Conservation (phyloP, 805 yeast genomes). For the Diddensiella santjacobensis region DNA sequence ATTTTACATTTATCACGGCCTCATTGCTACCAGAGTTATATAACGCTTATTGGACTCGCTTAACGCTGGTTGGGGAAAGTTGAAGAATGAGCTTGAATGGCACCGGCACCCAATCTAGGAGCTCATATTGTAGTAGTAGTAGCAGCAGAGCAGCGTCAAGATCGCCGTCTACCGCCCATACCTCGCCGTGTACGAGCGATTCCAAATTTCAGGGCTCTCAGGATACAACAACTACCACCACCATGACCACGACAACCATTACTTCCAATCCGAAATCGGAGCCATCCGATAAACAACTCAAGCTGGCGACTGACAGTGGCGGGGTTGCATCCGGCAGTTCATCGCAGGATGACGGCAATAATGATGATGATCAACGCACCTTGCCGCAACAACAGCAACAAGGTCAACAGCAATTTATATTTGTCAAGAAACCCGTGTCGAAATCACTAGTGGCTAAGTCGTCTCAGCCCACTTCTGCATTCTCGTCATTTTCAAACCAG, state of each 20-base stretch:
- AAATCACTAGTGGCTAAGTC: conserved; percentile 2
- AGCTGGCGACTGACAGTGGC: background rate
- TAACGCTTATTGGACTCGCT: too few relatives aligned
- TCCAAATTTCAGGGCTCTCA: background rate
- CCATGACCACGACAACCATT: background rate
- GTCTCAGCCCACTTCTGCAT: conserved; percentile 21
- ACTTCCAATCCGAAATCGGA: too few relatives aligned
- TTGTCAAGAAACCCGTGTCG: conserved; percentile 17
- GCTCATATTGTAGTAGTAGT: conserved; percentile 1
- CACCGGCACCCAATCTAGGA: background rate
- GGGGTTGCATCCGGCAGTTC: too few relatives aligned
- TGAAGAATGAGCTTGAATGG: conserved; percentile 2
- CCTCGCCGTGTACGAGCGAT: conserved; percentile 6
- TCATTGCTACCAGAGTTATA: too few relatives aligned
- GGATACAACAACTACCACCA: background rate
- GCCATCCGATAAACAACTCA: too few relatives aligned
- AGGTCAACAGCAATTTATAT: conserved; percentile 5
- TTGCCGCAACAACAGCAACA: conserved; percentile 1
- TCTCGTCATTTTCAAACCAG: conserved; percentile 19
- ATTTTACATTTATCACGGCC: too few relatives aligned
- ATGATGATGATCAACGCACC: too few relatives aligned
- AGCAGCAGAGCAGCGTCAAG: too few relatives aligned
- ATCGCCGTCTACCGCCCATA: conserved; percentile 10
- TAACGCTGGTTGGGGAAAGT: background rate
- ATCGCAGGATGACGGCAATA: too few relatives aligned